A percentile compares a stretch with the other conserved stretches of the same genome.
Conservation (phyloP, 345 rosid species). For the Anastatica hierochuntica region DNA sequence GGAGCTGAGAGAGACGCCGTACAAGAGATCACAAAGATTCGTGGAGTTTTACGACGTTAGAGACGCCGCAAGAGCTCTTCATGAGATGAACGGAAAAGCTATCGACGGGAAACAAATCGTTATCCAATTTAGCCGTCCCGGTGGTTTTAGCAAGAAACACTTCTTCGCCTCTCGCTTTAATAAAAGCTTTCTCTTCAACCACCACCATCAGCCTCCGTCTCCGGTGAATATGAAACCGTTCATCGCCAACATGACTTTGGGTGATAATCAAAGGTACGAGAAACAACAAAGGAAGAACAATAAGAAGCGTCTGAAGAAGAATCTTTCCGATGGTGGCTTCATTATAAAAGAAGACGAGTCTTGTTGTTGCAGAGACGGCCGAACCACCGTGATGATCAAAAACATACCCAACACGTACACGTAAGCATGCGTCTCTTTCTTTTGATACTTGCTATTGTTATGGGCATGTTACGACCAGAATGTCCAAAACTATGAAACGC, state of each 20-base stretch:
- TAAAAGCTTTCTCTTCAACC: slow-evolving; percentile 21
- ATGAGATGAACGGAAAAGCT: slow-evolving; percentile 58
- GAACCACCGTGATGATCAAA: slow-evolving; percentile 96
- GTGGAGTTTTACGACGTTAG: slow-evolving; percentile 79
- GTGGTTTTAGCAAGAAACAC: slow-evolving; percentile 52
- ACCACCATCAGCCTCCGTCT: background rate
- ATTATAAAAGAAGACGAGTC: slow-evolving; percentile 48
- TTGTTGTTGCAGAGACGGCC: slow-evolving; percentile 40
- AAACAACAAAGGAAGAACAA: no score
- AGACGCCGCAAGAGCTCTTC: slow-evolving; percentile 66
- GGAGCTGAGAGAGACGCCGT: slow-evolving; percentile 84
- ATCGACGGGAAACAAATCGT: slow-evolving; percentile 46
- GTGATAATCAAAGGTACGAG: no score
- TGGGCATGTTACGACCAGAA: background rate
- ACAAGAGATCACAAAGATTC: slow-evolving; percentile 72
- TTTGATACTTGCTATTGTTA: background rate
- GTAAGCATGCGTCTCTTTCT: slow-evolving; percentile 26
- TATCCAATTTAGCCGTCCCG: slow-evolving; percentile 84
- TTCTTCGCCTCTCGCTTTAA: slow-evolving; percentile 17
- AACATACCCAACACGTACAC: slow-evolving; percentile 97
- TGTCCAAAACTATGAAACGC: slow-evolving; percentile 13
- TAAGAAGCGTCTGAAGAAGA: slow-evolving; percentile 26
- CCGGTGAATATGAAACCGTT: no score
- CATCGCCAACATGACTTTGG: no score
- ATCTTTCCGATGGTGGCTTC: slow-evolving; percentile 34